Base-by-base conservation (phyloP, 805 yeast genomes). In the Cephaloascus fragrans region DNA sequence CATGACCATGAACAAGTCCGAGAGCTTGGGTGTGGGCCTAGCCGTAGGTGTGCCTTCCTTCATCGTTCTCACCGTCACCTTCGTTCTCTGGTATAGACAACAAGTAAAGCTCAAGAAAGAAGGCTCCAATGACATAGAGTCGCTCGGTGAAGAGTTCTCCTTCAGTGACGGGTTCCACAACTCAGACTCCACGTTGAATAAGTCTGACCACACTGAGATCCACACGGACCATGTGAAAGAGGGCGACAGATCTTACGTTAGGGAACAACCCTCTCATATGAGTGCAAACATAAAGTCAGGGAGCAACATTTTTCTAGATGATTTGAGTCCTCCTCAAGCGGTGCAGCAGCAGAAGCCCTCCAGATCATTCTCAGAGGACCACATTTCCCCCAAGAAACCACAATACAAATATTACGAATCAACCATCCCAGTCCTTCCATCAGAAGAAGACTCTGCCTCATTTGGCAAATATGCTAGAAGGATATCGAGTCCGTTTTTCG, bases 371-470 rank as follows among this genome's bases (percentile, higher is more conserved):
- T 8, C 6, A 8, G 10, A n/a, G 47, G 46, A 18, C 42, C 54
- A 15, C 47, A 51, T n/a, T 49, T 57, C 9, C 48, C n/a, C n/a
- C n/a, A n/a, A n/a, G n/a, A n/a, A n/a, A n/a, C n/a, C n/a, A n/a
- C n/a, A 64, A 19, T 66, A 63, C 47, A 70, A 64, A 41, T 64
- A 65, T 44, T 67, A 67, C 52, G 69, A 67, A 37, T 41, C 63
- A 5, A 53, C 66, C 41, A 64, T 67, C 39, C 72, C 72, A 3
- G 53, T 64, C 6, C 41, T 64, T 37, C 62, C 60, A 17, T 41
- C 42, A 6, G 28, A 8, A 6, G n/a, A 6, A 6, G 33, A 31
- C 8, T 8, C n/a, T 6, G n/a, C 6, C 33, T 14, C 33, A 31
- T 6, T 31, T n/a, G 17, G n/a, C 15, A 16, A 31, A 6, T 31